Base-by-base conservation (phyloP, 352 stramenopile species). In the Pythium coloratum region DNA sequence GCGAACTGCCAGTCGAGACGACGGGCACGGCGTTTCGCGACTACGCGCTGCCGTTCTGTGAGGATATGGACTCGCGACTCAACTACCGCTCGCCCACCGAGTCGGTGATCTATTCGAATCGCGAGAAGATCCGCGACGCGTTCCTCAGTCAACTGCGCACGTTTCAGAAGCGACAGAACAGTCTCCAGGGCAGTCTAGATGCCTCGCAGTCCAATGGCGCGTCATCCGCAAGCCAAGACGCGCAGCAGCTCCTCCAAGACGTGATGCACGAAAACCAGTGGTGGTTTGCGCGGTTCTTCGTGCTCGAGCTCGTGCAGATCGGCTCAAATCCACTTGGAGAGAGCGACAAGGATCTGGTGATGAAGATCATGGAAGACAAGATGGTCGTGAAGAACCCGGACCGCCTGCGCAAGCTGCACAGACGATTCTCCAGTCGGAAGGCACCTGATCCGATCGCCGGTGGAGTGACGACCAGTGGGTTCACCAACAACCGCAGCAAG, bases 271-370 rank as follows among this genome's bases (percentile, higher is more conserved):
- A 81, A 40, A 92, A 92, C 59, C 70, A 71, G 44, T 90, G 81
- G 82, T 92, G 84, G 84, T 91, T 92, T 63, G 82, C 82, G 14
- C 80, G 80, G 42, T 90, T 92, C 38, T 91, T 91, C 63, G 82
- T 91, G 2, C 69, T 83, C 42, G 84, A 91, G 62, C 72, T 92
- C 18, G 61, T 88, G 1, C 82, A 92, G 60, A 69, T 92, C 6
- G 84, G 81, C 0, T 80, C 82, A 6, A 90, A 90, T 62, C 84
- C 80, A 3, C 78, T 92, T 7, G 84, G 80, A 38, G 82, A 92
- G 65, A 86, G 76, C 42, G 84, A 92, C 62, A 80, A 85, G 50
- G 84, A 92, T n/a, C 66, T 92, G 3, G 80, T 91, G 32, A 47
- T 76, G 3, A 85, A 87, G 65, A 90, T 92, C 51, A 86, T 89